Evolutionary conservation across 345 rosid genomes (phyloP).

Genomic region (Arabidopsis arenosa): DNA sequence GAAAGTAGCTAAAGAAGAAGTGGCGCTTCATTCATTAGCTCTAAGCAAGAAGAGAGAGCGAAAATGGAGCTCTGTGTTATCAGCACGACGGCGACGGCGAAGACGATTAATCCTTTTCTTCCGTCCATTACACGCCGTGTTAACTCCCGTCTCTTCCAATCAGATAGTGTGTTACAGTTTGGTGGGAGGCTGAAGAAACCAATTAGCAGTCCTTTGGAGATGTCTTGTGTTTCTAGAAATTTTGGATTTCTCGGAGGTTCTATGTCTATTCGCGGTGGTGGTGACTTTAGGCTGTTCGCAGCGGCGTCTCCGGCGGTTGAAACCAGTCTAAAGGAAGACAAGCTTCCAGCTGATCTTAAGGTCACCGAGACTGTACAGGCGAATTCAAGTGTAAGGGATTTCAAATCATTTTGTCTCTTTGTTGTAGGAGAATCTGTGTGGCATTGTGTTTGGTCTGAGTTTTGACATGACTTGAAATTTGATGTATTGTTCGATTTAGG

Average conservation of each 20-base stretch:
- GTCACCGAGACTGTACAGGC: constrained; percentile 66
- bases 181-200: constrained; percentile 38
- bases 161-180: constrained; percentile 42
- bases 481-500: constrained; percentile 39
- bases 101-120: constrained; percentile 25
- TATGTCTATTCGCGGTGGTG: not conserved
- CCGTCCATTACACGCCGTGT: constrained; percentile 22
- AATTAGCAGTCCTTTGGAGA: constrained; percentile 33
- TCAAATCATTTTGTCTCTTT: constrained; percentile 4
- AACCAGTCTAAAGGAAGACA: constrained; percentile 52
- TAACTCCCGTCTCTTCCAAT: constrained; percentile 23
- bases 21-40: constrained; percentile 24
- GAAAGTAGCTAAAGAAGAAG: constrained; percentile 23
- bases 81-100: constrained; percentile 45
- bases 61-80: constrained; percentile 73
- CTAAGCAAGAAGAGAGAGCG: constrained; percentile 18
- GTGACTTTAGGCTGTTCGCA: constrained; percentile 31
- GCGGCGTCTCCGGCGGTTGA: constrained; percentile 56
- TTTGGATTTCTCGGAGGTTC: constrained; percentile 23
- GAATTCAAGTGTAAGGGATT: constrained; percentile 68
- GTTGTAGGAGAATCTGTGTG: not conserved
- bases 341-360: constrained; percentile 70
- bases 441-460: constrained; percentile 10
- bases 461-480: not conserved
- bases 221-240: constrained; percentile 51